Base-by-base conservation (phyloP, 352 stramenopile species). In the Blastocystis sp. region DNA sequence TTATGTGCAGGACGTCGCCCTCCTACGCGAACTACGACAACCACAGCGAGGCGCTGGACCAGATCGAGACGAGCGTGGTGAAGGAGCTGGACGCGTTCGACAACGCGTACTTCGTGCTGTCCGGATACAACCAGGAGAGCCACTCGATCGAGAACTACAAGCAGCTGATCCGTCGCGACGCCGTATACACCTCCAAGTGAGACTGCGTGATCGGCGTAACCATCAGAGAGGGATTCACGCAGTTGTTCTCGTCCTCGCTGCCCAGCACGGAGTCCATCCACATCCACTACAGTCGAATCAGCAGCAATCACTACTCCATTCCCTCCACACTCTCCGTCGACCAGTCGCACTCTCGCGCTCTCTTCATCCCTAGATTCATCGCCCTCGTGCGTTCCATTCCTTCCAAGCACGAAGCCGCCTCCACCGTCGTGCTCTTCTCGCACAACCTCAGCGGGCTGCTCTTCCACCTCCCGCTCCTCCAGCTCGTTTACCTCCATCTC, bases 261-360 rank as follows among this genome's bases (percentile, higher is more conserved):
- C 9, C 31, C 50, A 51, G 2, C 45, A 85, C 31, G 9, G 3
- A 19, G 3, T 2, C 37, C 33, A 59, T 16, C 45, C 16, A 19
- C 45, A 69, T 85, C 12, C 41, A 67, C 26, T 85, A 85, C 50
- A n/a, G 24, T 67, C 74, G 74, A 67, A 39, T 85, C 21, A 85
- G 74, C 45, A 85, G 74, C 60, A 66, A 85, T 85, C 74, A 85
- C 61, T 85, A 69, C 41, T 35, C 51, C 51, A 67, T 85, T 85
- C 74, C 74, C 1, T 45, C 41, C 24, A 39, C 50, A 29, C 9
- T 41, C 21, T 85, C 74, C 9, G 66, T 85, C 45, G 74, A 85
- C 37, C 24, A 39, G 74, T 85, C 29, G 3, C 60, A 10, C 45
- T 51, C 26, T n/a, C 41, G 45, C 4, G 1, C 19, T 66, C 21